phyloP scores from a whole-genome alignment of 2,329 filamentous ascomycete species.

The Trichoderma endophyticum region DNA sequence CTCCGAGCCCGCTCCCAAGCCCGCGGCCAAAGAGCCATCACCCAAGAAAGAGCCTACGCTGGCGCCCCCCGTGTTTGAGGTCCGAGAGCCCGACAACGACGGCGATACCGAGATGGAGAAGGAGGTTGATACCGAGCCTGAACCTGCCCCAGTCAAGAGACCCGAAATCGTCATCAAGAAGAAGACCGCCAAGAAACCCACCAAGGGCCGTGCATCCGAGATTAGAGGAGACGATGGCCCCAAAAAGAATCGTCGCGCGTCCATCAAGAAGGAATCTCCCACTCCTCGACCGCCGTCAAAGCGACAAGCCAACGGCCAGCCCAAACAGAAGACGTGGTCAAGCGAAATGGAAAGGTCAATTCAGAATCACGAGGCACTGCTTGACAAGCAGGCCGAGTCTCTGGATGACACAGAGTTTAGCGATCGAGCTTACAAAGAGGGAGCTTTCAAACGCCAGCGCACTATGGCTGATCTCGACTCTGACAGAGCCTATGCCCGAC shows the following conservation, averaged over 20 bases:
- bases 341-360: slow-evolving; percentile 46
- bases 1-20: slow-evolving; percentile 61
- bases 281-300: slow-evolving; percentile 51
- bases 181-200: slow-evolving; percentile 38
- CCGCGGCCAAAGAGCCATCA: slow-evolving; percentile 32
- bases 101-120: slow-evolving; percentile 35
- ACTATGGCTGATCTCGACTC: slow-evolving; percentile 63
- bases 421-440: slow-evolving; percentile 51
- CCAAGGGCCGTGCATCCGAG: slow-evolving; percentile 50
- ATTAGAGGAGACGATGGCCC: slow-evolving; percentile 49
- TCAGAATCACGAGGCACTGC: slow-evolving; percentile 37
- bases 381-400: slow-evolving; percentile 47
- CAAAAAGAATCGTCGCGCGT: slow-evolving; percentile 50
- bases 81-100: slow-evolving; percentile 24
- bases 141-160: slow-evolving; percentile 27
- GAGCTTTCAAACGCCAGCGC: slow-evolving; percentile 63
- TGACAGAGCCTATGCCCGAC: slow-evolving; percentile 60
- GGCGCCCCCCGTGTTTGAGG: slow-evolving; percentile 38
- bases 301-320: slow-evolving; percentile 57
- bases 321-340: slow-evolving; percentile 58
- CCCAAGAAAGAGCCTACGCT: slow-evolving; percentile 23
- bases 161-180: slow-evolving; percentile 28
- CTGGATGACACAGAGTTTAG: slow-evolving; percentile 44
- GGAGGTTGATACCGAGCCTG: slow-evolving; percentile 36
- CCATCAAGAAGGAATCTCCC: slow-evolving; percentile 48